These are phyloP conservation scores for Candida corydali DNA, from an alignment of 805 yeast genomes.

Conservation along the genomic window DNA sequence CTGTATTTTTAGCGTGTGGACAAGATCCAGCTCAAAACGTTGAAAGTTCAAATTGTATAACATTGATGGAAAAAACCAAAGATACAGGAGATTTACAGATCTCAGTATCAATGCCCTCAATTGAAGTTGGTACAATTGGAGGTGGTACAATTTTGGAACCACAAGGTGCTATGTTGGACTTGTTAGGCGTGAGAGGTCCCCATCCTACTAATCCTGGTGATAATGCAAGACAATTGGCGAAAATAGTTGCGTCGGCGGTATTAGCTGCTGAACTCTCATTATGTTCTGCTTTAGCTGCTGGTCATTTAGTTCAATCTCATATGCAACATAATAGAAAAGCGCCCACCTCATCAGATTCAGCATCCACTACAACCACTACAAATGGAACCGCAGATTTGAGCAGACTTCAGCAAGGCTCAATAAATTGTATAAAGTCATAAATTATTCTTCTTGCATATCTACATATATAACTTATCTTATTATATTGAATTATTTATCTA, in stretches of 20 bases:
- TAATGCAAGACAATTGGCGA: constrained; percentile 90
- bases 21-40: constrained; percentile 99
- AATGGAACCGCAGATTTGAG: constrained; percentile 21
- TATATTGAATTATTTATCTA: not conserved
- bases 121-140: constrained; percentile 98
- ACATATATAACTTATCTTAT: no score
- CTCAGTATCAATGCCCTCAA: constrained; percentile 98
- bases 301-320: constrained; percentile 95
- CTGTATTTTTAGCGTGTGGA: constrained; percentile 90
- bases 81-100: constrained; percentile 75
- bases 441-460: no score
- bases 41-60: constrained; percentile 95
- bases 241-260: constrained; percentile 89
- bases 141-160: constrained; percentile 98
- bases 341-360: constrained; percentile 37
- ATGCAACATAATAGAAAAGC: constrained; percentile 89
- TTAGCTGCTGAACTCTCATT: constrained; percentile 94
- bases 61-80: constrained; percentile 67
- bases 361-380: constrained; percentile 12
- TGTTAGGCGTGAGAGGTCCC: constrained; percentile 94
- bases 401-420: constrained; percentile 67
- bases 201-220: constrained; percentile 91
- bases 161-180: constrained; percentile 92
- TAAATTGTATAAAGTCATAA: constrained; percentile 65
- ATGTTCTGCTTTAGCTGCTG: constrained; percentile 96